Evolutionary conservation across 148 eudicot species (phyloP).

Genomic region (Tetragonia tetragonoides): DNA sequence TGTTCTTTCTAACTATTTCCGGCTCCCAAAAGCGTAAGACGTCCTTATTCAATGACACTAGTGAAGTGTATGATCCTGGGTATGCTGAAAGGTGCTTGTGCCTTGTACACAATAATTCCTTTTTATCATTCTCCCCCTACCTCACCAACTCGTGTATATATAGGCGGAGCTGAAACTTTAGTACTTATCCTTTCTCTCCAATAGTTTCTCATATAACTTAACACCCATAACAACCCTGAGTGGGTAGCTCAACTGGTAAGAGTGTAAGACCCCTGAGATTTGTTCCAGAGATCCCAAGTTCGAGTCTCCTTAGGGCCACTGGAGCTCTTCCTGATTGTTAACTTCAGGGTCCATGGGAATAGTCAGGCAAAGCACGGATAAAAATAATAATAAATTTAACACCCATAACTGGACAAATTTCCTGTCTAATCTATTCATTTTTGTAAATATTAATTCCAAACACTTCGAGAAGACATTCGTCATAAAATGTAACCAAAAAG

Average conservation of each 20-base stretch:
- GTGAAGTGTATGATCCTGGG: background rate
- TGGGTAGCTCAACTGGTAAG: too few relatives aligned
- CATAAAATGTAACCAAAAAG: background rate
- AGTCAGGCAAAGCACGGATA: too few relatives aligned
- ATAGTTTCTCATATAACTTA: background rate
- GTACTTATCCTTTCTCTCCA: background rate
- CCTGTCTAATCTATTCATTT: background rate
- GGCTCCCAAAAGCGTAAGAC: background rate
- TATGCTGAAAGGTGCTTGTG: background rate
- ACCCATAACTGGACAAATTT: background rate
- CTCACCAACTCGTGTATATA: background rate
- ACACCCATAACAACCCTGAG: background rate
- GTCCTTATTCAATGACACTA: too few relatives aligned
- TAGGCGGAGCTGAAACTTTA: background rate
- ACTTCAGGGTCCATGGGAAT: too few relatives aligned
- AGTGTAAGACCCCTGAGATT: too few relatives aligned
- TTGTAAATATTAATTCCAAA: background rate
- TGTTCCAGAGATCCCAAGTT: too few relatives aligned
- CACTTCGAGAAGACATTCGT: background rate
- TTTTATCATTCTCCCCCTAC: background rate
- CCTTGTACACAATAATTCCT: background rate
- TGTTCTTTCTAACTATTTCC: background rate
- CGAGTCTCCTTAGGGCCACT: too few relatives aligned
- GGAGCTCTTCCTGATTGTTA: too few relatives aligned
- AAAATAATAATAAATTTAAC: background rate